A percentile compares a stretch with the other conserved stretches of the same genome.
Conservation (phyloP, 2,329 filamentous ascomycete genomes). For the Phyllosticta ampelicida region DNA sequence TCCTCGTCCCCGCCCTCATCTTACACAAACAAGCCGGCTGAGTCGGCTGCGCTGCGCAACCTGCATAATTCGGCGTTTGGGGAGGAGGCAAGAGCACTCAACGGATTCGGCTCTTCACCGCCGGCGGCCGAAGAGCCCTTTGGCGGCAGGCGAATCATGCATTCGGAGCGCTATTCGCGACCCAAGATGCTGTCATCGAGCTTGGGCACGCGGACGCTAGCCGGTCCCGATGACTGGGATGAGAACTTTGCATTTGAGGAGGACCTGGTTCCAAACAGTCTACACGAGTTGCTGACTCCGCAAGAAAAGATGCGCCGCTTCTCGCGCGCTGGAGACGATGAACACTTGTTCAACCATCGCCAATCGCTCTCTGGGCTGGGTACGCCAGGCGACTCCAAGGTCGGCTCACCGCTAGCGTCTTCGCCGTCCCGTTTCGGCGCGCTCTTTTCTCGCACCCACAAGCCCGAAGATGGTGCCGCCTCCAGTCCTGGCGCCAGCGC, state of each 20-base stretch:
- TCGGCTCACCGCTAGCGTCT: conserved; percentile 44
- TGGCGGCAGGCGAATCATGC: conserved; percentile 49
- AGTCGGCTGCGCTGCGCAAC: conserved; percentile 51
- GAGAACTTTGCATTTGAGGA: conserved; percentile 71
- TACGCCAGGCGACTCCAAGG: conserved; percentile 32
- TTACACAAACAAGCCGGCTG: conserved; percentile 44
- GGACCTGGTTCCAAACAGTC: conserved; percentile 67
- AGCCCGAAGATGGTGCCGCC: conserved; percentile 31
- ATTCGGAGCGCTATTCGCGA: conserved; percentile 54
- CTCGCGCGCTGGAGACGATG: conserved; percentile 46
- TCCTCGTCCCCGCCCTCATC: conserved; percentile 69
- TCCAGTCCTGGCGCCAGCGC: conserved; percentile 32
- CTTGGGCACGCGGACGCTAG: conserved; percentile 38
- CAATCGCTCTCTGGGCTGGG: conserved; percentile 42
- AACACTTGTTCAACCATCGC: conserved; percentile 32
- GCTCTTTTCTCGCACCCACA: conserved; percentile 43
- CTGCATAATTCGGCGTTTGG: conserved; percentile 58
- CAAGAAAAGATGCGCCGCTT: conserved; percentile 50
- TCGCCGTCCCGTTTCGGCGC: conserved; percentile 54
- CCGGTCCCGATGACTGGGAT: conserved; percentile 46
- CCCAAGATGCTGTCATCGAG: conserved; percentile 50
- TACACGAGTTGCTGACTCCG: conserved; percentile 53
- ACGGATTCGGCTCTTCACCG: conserved; percentile 40
- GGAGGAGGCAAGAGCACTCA: conserved; percentile 53
- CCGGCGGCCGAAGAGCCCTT: conserved; percentile 55